Evolutionary conservation across 805 yeast genomes (phyloP).

Genomic region (Yueomyces sinensis): DNA sequence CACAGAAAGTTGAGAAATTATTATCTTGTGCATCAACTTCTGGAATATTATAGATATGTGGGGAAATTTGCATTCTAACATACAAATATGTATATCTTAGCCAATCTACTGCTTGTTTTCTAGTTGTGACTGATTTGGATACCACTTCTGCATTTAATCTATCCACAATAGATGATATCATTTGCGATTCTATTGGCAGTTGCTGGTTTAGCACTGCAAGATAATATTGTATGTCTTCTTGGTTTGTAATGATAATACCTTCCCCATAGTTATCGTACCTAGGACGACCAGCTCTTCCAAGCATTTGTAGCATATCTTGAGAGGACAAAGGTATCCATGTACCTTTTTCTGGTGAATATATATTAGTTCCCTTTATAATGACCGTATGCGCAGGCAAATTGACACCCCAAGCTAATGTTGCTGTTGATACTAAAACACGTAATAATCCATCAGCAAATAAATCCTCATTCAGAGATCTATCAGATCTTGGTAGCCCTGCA

Average conservation of each 20-base stretch:
- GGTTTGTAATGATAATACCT: slow-evolving; percentile 84
- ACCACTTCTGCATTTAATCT: slow-evolving; percentile 79
- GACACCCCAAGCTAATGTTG: slow-evolving; percentile 96
- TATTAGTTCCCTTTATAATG: slow-evolving; percentile 83
- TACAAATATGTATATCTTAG: slow-evolving; percentile 64
- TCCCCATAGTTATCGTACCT: slow-evolving; percentile 86
- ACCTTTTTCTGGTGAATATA: slow-evolving; percentile 84
- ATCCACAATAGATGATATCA: slow-evolving; percentile 60
- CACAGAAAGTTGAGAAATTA: slow-evolving; percentile 37
- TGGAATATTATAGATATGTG: slow-evolving; percentile 64
- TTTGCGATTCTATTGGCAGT: slow-evolving; percentile 82
- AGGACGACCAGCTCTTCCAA: slow-evolving; percentile 98
- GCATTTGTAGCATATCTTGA: slow-evolving; percentile 90
- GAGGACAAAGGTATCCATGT: slow-evolving; percentile 86
- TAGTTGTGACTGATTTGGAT: slow-evolving; percentile 44
- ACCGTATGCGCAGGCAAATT: slow-evolving; percentile 93
- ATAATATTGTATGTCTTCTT: slow-evolving; percentile 75
- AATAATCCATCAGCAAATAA: slow-evolving; percentile 78
- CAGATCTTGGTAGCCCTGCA: slow-evolving; percentile 69
- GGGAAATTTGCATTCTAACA: slow-evolving; percentile 64
- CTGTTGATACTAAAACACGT: slow-evolving; percentile 78
- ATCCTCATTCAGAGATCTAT: slow-evolving; percentile 71
- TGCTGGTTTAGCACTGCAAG: slow-evolving; percentile 85
- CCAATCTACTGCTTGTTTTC: slow-evolving; percentile 71
- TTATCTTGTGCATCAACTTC: slow-evolving; percentile 39